Evolutionary conservation across 2,329 filamentous ascomycete species (phyloP), one percentile per base, ranked within the genome.

Genomic region (Fusarium virguliforme): DNA sequence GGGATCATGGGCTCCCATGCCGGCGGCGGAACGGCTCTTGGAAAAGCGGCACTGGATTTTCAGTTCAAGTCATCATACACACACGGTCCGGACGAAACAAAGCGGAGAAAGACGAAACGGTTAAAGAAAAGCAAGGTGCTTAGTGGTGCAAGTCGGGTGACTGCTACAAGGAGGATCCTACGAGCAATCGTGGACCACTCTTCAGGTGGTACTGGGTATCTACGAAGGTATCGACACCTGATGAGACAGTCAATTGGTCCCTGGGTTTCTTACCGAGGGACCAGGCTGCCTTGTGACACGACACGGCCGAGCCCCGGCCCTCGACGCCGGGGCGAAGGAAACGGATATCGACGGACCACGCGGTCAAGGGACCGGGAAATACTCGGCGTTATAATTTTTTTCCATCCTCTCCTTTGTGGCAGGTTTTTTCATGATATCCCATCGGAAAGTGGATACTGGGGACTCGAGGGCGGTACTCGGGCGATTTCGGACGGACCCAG

Each of bases 341-440:
- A 63, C 51, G 65, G 60, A 54, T 61, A 63, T 54, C 54, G 55
- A 72, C 32, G 62, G 60, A 60, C 28, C 58, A 67, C 61, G 56
- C 63, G 70, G 65, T 41, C 56, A 68, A 63, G 26, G 62, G 58
- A 13, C 61, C 66, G 72, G 72, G 64, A 53, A 62, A 64, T 74
- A 64, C 64, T 74, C 62, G 74, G 74, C 74, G 74, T 76, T 73
- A 67, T 64, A 60, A 63, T 57, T 68, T 67, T 72, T 60, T 48
- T 38, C 51, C 59, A 58, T 40, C 60, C 59, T 73, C 60, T 75
- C 71, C 63, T 67, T 73, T 73, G 65, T 74, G 68, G 65, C 70
- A 68, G 64, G 71, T 73, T 64, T 57, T 62, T 65, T 76, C 64
- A 76, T 76, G 74, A 76, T 76, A 76, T 76, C 74, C 71, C 71